phyloP scores from a whole-genome alignment of 1,284 basidiomycete genomes.

The Stygiomarasmius scandens region DNA sequence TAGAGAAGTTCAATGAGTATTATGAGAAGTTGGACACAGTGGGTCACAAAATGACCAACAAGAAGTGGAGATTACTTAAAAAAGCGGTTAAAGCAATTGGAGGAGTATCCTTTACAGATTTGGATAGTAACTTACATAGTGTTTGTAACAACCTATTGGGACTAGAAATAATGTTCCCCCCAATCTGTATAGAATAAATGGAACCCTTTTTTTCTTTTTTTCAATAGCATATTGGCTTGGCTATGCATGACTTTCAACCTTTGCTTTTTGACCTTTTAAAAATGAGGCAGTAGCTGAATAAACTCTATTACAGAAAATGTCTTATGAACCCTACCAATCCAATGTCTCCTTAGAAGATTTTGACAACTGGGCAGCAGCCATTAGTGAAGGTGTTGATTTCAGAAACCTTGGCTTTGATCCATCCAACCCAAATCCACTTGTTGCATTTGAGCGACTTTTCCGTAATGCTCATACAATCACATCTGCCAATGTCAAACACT shows the following conservation, averaged over 20 bases:
- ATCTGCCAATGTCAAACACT: not conserved
- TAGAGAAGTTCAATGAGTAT: not conserved
- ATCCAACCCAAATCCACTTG: not conserved
- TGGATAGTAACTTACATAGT: not conserved
- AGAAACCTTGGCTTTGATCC: not conserved
- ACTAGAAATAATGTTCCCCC: not conserved
- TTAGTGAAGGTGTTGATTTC: not conserved
- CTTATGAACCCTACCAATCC: not conserved
- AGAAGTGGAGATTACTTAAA: not conserved
- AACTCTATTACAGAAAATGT: not conserved
- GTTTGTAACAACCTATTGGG: not conserved
- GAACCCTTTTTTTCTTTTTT: no score
- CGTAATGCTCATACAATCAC: not conserved
- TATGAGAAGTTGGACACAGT: not conserved
- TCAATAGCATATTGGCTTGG: not conserved
- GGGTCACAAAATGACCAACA: not conserved
- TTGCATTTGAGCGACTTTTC: not conserved
- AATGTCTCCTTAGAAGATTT: not conserved
- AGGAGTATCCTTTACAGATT: not conserved
- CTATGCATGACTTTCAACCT: not conserved
- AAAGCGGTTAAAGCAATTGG: not conserved
- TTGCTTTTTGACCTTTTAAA: not conserved
- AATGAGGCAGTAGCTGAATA: not conserved
- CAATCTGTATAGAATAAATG: not conserved
- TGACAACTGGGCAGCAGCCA: not conserved